Base-by-base conservation (phyloP, 73 alveolate genomes). In the Paramecium sexaurelia region DNA sequence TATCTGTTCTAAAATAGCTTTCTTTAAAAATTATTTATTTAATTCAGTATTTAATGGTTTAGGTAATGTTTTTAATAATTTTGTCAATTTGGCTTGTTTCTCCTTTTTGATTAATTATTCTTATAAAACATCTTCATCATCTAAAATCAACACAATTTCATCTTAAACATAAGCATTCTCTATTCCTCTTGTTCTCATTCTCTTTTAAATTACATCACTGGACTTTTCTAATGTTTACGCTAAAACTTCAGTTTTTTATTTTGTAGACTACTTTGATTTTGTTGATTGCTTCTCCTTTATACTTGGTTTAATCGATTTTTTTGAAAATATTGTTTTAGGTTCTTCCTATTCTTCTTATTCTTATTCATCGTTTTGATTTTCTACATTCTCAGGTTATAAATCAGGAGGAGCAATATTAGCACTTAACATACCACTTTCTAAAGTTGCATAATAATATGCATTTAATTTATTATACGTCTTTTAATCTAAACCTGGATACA, bases 1-100 rank as follows among this genome's bases (percentile, higher is more conserved):
- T 2, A 71, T 55, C 85, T 71, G 57, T 85, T 82, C 95, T 84
- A 7, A 94, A 73, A 57, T 85, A 56, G 91, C 93, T 75, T 75
- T 47, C 40, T 37, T 55, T 39, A 41, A 36, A 66, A 26, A 91
- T 87, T 51, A 57, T 82, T 51, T 51, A 40, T 43, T 91, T 71
- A 32, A 69, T 93, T 37, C 78, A 86, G 87, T 94, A 56, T 43
- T 93, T 43, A 29, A 35, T 8, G 67, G 41, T 51, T 73, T 55
- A 41, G 86, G 73, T 22, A 73, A 35, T 29, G 36, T 55, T 5
- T 47, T 61, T 45, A 69, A 43, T 39, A 82, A n/a, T n/a, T 68
- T 68, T n/a, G 66, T 85, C 7, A 93, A 51, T 56, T 47, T 67
- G 10, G 66, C 37, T 3, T 43, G 24, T 88, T 88, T 88, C 55